Evolutionary conservation across 805 yeast species (phyloP).

Genomic region (Pichia ethanolica): DNA sequence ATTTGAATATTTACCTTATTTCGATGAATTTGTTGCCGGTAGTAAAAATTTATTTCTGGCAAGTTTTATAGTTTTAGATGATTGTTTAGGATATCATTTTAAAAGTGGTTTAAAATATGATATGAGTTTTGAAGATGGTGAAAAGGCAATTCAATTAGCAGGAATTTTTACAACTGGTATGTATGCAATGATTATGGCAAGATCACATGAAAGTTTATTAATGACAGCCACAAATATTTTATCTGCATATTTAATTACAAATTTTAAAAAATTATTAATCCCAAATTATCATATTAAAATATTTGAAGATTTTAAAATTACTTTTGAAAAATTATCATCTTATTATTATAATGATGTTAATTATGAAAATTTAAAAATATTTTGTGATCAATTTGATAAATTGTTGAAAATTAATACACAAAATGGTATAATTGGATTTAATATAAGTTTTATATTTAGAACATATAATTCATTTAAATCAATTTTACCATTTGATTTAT

Average conservation of each 20-base stretch:
- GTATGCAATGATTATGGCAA: conserved; percentile 8
- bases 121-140: conserved; percentile 2
- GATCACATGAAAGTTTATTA: neutral
- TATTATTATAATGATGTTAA: conserved; percentile 1
- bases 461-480: conserved; percentile 8
- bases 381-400: conserved; percentile 1
- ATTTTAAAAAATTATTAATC: conserved; percentile 3
- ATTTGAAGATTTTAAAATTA: conserved; percentile 6
- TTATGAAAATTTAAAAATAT: conserved; percentile 8
- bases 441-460: conserved; percentile 8
- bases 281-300: neutral
- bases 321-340: neutral
- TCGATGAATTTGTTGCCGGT: neutral
- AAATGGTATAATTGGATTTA: conserved; percentile 3
- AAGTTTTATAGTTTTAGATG: conserved; percentile 4
- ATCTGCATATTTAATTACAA: neutral
- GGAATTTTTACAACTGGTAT: conserved; percentile 11
- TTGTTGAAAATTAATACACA: neutral
- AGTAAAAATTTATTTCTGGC: neutral
- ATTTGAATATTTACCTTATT: conserved; percentile 6
- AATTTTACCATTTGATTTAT: conserved; percentile 11
- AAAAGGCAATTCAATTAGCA: conserved; percentile 4
- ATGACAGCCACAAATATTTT: neutral
- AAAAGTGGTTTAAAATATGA: conserved; percentile 6
- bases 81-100: conserved; percentile 10